A percentile compares a stretch with the other conserved stretches of the same genome.
These are phyloP conservation scores for Ogataea ganodermae DNA, from an alignment of 805 yeast genomes.

Conservation along the genomic window DNA sequence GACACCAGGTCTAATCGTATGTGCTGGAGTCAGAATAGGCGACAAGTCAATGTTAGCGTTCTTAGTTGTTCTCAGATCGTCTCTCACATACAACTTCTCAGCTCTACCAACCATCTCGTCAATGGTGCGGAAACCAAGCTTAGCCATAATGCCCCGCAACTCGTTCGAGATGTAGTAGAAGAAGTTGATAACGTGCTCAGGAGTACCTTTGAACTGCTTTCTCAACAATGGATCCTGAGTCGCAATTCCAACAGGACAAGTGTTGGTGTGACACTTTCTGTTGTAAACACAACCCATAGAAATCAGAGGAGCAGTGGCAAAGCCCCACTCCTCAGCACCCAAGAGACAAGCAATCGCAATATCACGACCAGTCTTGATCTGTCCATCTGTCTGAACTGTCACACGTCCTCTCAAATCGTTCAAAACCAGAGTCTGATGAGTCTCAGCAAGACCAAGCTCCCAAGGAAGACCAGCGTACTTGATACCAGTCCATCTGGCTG, in stretches of 20 bases:
- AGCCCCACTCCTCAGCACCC: constrained; percentile 99
- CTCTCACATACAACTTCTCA: constrained; percentile 83
- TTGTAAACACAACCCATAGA: constrained; percentile 98
- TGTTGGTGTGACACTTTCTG: constrained; percentile 90
- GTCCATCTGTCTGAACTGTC: constrained; percentile 97
- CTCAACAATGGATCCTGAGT: constrained; percentile 96
- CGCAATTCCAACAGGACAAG: constrained; percentile 98
- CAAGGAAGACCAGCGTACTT: constrained; percentile 98
- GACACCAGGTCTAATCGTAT: constrained; percentile 93
- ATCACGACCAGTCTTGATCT: constrained; percentile 94
- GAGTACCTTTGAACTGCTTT: constrained; percentile 91
- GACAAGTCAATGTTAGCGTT: constrained; percentile 88
- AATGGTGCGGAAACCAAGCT: constrained; percentile 90
- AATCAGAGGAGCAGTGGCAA: constrained; percentile 95
- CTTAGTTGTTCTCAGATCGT: constrained; percentile 83
- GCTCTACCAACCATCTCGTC: constrained; percentile 99
- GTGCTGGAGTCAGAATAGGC: constrained; percentile 96
- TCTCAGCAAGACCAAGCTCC: constrained; percentile 98
- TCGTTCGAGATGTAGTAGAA: constrained; percentile 94
- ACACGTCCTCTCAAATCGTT: constrained; percentile 96
- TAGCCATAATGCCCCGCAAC: constrained; percentile 89
- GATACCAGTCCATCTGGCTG: constrained; percentile 95
- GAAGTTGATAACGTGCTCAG: constrained; percentile 97
- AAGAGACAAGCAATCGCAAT: constrained; percentile 92
- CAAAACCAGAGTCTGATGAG: constrained; percentile 94